phyloP scores from a whole-genome alignment of 208 protist genomes.

The Herpetomonas tarakana region DNA sequence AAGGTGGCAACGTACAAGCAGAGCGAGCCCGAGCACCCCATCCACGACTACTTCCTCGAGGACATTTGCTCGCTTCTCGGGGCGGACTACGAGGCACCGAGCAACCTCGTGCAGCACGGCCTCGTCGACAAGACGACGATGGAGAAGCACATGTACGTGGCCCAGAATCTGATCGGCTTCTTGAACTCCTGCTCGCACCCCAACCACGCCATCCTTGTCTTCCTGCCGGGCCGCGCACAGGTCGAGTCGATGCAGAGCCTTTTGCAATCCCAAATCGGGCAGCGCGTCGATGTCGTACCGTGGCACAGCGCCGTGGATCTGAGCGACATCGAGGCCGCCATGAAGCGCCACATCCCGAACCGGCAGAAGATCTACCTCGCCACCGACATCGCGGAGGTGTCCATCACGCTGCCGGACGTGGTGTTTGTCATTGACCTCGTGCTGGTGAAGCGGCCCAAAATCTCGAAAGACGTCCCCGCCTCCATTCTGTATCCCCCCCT shows the following conservation, averaged over 20 bases:
- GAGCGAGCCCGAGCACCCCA: constrained; percentile 62
- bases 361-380: constrained; percentile 93
- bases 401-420: constrained; percentile 95
- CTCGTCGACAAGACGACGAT: constrained; percentile 55
- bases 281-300: constrained; percentile 67
- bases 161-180: constrained; percentile 60
- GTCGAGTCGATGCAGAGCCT: constrained; percentile 47
- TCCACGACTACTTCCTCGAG: constrained; percentile 87
- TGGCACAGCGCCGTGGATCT: constrained; percentile 86
- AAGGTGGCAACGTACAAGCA: constrained; percentile 78
- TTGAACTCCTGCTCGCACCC: constrained; percentile 51
- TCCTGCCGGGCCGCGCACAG: constrained; percentile 88
- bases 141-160: constrained; percentile 59
- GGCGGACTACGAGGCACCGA: constrained; percentile 38
- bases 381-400: constrained; percentile 97
- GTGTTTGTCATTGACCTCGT: constrained; percentile 96
- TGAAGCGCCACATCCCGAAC: constrained; percentile 72
- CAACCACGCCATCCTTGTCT: constrained; percentile 89
- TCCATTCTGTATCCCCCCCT: constrained; percentile 83
- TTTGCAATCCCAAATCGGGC: constrained; percentile 50
- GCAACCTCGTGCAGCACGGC: constrained; percentile 21
- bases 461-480: constrained; percentile 42
- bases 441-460: constrained; percentile 72
- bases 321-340: constrained; percentile 83
- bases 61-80: constrained; percentile 70